These are phyloP conservation scores for Anethum foeniculum DNA, from an alignment of 140 eudicot genomes.

Conservation along the genomic window DNA sequence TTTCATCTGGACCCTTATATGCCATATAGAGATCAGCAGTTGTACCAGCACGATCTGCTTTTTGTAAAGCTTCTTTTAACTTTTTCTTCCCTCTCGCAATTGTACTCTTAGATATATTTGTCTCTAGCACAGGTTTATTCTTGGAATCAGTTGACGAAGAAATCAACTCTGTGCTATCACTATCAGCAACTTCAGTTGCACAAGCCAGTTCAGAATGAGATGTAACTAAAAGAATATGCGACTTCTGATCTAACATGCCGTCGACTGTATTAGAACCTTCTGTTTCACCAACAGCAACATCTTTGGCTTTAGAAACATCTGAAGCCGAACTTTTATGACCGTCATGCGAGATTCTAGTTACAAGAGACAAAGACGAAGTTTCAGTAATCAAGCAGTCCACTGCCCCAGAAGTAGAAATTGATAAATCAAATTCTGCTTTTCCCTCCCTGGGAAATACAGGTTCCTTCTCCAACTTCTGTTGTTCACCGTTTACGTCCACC, in stretches of 20 bases:
- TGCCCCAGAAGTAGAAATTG: slow-evolving; percentile 14
- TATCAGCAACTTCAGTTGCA: slow-evolving; percentile 31
- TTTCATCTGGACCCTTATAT: slow-evolving; percentile 81
- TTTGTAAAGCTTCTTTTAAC: slow-evolving; percentile 41
- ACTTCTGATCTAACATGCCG: slow-evolving; percentile 20
- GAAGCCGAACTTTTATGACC: slow-evolving; percentile 15
- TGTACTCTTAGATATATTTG: slow-evolving; percentile 36
- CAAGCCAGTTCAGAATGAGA: slow-evolving; percentile 20
- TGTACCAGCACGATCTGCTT: slow-evolving; percentile 71
- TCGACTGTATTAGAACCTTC: slow-evolving; percentile 21
- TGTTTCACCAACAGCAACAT: slow-evolving; percentile 10
- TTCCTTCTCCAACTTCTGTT: slow-evolving; percentile 4
- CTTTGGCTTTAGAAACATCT: neutral
- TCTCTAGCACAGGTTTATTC: slow-evolving; percentile 29
- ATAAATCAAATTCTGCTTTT: slow-evolving; percentile 12
- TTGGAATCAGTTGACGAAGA: slow-evolving; percentile 29
- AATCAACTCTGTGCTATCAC: slow-evolving; percentile 16
- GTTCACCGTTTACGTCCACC: slow-evolving; percentile 3
- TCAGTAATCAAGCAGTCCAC: slow-evolving; percentile 23
- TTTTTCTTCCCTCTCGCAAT: slow-evolving; percentile 41
- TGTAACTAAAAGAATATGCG: slow-evolving; percentile 13
- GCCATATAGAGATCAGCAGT: slow-evolving; percentile 84
- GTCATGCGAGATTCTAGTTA: slow-evolving; percentile 11
- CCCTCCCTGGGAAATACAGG: slow-evolving; percentile 13
- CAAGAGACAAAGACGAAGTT: slow-evolving; percentile 18